phyloP scores from a whole-genome alignment of 2,329 filamentous ascomycete species.

The Trichoderma gracile region DNA sequence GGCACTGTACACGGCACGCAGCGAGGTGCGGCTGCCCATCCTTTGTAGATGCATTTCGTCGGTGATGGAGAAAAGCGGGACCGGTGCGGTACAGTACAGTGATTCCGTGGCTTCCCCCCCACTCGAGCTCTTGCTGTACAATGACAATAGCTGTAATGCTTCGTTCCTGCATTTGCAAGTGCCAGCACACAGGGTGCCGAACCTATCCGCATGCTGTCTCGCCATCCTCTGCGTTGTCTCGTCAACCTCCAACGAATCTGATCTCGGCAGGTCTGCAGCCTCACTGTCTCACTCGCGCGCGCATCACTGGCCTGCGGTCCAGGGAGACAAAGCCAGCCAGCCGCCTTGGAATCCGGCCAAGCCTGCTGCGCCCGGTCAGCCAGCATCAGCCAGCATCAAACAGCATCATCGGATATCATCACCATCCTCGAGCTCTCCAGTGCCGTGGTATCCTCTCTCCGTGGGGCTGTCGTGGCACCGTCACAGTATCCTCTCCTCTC shows the following conservation, averaged over 20 bases:
- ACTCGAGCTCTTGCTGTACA: constrained; percentile 5
- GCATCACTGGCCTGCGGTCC: no score
- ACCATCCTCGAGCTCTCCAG: background rate
- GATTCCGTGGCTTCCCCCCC: background rate
- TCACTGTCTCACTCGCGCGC: background rate
- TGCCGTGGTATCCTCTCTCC: background rate
- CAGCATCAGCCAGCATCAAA: no score
- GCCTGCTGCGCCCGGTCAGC: no score
- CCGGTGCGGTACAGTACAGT: background rate
- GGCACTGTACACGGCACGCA: no score
- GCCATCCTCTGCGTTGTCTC: constrained; percentile 1
- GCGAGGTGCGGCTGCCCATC: no score
- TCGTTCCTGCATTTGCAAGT: constrained; percentile 17
- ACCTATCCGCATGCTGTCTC: background rate
- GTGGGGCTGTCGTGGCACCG: background rate
- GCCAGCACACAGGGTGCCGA: constrained; percentile 9
- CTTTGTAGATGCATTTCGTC: no score
- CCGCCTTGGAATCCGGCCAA: no score
- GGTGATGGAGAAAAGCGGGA: background rate
- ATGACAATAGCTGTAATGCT: no score
- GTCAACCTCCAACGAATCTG: background rate
- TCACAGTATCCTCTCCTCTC: background rate
- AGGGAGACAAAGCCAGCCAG: background rate
- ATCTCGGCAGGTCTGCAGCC: background rate
- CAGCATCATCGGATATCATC: no score